A percentile compares a stretch with the other conserved stretches of the same genome.
Conservation (phyloP, 345 rosid genomes). For the Salix suchowensis region DNA sequence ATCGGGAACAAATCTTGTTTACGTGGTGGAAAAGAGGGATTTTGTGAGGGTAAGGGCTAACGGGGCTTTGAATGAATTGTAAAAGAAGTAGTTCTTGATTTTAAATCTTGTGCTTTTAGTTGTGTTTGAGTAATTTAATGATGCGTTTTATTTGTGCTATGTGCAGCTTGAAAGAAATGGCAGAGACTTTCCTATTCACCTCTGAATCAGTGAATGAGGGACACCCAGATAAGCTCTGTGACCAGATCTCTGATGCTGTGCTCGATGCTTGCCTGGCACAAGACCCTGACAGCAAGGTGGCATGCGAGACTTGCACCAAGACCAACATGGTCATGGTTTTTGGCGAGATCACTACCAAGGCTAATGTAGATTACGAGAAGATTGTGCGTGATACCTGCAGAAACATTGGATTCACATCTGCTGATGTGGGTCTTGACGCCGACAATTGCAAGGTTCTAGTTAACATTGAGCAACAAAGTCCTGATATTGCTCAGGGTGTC, state of each 20-base stretch:
- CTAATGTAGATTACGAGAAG: slow-evolving; percentile 13
- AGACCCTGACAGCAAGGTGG: slow-evolving; percentile 17
- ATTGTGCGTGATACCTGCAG: slow-evolving; percentile 17
- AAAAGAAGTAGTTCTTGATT: neutral
- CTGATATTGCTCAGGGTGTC: slow-evolving; percentile 17
- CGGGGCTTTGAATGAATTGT: neutral
- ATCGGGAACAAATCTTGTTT: neutral
- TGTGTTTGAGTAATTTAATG: neutral
- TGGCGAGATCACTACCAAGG: slow-evolving; percentile 19
- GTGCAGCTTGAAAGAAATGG: neutral
- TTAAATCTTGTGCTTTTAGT: neutral
- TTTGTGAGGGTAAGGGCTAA: neutral
- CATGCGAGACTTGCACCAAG: slow-evolving; percentile 18
- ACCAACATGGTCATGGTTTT: slow-evolving; percentile 21
- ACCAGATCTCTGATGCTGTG: slow-evolving; percentile 14
- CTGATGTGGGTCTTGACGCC: slow-evolving; percentile 18
- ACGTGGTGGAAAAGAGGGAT: neutral
- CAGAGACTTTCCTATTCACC: slow-evolving; percentile 15
- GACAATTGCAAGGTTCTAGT: slow-evolving; percentile 14
- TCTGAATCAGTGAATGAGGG: slow-evolving; percentile 16
- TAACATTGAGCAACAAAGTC: slow-evolving; percentile 16
- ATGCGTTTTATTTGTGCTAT: neutral
- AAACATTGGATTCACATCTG: slow-evolving; percentile 10
- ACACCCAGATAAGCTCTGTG: slow-evolving; percentile 18
- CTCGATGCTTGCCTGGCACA: slow-evolving; percentile 15